phyloP scores from a whole-genome alignment of 2,329 filamentous ascomycete genomes.

The Metarhizium humberi region DNA sequence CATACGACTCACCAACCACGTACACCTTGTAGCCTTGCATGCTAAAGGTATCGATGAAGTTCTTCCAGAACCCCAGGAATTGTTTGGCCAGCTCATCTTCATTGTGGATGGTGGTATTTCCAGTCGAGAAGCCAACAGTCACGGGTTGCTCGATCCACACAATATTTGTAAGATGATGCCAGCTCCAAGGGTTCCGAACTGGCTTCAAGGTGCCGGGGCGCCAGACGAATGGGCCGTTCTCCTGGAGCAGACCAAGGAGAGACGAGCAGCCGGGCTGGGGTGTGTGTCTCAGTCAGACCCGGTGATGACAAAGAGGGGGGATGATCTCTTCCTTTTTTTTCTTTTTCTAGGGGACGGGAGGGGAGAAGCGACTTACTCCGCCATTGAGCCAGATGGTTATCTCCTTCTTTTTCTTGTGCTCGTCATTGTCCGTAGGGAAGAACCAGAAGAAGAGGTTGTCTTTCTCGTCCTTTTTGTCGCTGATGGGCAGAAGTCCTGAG shows the following conservation, averaged over 20 bases:
- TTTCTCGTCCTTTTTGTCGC: slow-evolving; percentile 35
- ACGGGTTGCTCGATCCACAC: slow-evolving; percentile 65
- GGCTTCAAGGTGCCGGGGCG: slow-evolving; percentile 60
- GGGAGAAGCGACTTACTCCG: slow-evolving; percentile 22
- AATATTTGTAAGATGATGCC: slow-evolving; percentile 41
- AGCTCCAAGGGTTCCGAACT: slow-evolving; percentile 59
- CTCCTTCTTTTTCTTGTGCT: slow-evolving; percentile 39
- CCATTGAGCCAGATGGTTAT: slow-evolving; percentile 56
- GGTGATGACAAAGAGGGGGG: too few species aligned
- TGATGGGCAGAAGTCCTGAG: slow-evolving; percentile 47
- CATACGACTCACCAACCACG: slow-evolving; percentile 63
- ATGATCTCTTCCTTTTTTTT: background rate
- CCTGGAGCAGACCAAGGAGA: slow-evolving; percentile 61
- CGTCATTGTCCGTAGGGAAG: slow-evolving; percentile 44
- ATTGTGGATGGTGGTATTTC: slow-evolving; percentile 51
- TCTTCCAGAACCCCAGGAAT: slow-evolving; percentile 71
- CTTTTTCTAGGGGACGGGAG: background rate
- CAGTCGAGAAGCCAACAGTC: slow-evolving; percentile 60
- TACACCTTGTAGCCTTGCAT: slow-evolving; percentile 61
- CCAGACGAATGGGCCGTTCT: slow-evolving; percentile 69
- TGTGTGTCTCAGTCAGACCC: background rate
- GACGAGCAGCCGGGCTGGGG: slow-evolving; percentile 44
- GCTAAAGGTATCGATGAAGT: slow-evolving; percentile 64
- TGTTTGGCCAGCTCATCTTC: slow-evolving; percentile 61
- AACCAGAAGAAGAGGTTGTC: slow-evolving; percentile 58